Base-by-base conservation (phyloP, 306 rosid genomes). In the Cucumis hystrix region DNA sequence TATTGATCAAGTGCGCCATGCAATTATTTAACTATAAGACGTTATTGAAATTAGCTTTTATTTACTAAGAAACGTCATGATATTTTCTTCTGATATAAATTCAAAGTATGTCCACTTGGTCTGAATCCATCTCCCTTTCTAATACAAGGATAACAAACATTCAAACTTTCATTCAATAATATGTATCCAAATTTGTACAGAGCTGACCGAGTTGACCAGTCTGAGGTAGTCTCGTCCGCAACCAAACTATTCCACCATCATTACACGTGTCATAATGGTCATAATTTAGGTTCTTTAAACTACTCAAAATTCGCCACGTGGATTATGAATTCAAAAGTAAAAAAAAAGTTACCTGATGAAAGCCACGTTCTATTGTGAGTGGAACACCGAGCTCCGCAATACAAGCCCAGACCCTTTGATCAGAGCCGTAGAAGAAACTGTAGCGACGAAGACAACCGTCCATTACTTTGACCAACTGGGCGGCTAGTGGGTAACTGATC, bases 331-430 rank as follows among this genome's bases (percentile, higher is more conserved):
- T 66, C 1, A 17, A 35, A 16, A 8, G 7, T 15, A 0, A 43
- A 1, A 43, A 10, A 37, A 39, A 57, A 37, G 0, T 39, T 85
- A 96, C 99, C 99, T 96, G 99, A 80, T 96, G 99, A 88, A 96
- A 92, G 75, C 99, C 99, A 25, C 78, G 76, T 25, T 89, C 88
- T 55, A 20, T 51, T 1, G 96, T 96, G 65, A 96, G 96, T 13
- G 97, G 82, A 52, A 92, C 96, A 28, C 98, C 99, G 57, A 89
- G 45, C 85, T 96, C 99, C 23, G 69, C 77, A 14, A 89, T 80
- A 75, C 99, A 96, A 4, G 98, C 99, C 97, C 92, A 90, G 18
- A 96, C 79, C 83, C 96, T 83, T 81, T 96, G 92, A 89, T 96
- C 99, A 60, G 98, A 92, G 83, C 99, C 99, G 92, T 92, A 96